phyloP scores from a whole-genome alignment of 805 yeast species.

The Nakazawaea wyomingensis region DNA sequence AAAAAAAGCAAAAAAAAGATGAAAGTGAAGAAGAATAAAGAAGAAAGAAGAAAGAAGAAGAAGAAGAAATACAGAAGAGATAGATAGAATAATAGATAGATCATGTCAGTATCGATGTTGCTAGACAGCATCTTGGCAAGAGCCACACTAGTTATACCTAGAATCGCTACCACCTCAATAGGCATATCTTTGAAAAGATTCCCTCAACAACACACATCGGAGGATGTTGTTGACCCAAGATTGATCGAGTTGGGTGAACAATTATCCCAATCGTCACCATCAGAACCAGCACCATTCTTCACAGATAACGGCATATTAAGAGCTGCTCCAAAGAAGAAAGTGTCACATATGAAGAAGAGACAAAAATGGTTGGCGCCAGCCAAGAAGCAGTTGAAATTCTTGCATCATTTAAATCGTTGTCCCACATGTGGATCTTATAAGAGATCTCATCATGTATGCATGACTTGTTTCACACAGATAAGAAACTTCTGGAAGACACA shows the following conservation, averaged over 20 bases:
- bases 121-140: constrained; percentile 2
- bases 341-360: constrained; percentile 81
- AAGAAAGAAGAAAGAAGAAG: no score
- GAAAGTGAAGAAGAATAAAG: no score
- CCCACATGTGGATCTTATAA: constrained; percentile 94
- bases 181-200: constrained; percentile 15
- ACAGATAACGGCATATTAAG: constrained; percentile 66
- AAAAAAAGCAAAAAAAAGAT: no score
- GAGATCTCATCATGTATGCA: constrained; percentile 85
- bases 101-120: not conserved
- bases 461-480: constrained; percentile 86
- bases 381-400: constrained; percentile 69
- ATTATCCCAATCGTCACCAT: constrained; percentile 27
- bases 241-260: constrained; percentile 34
- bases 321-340: constrained; percentile 95
- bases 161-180: constrained; percentile 6
- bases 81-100: not conserved
- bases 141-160: constrained; percentile 1
- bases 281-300: constrained; percentile 34
- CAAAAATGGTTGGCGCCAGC: constrained; percentile 80
- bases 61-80: no score
- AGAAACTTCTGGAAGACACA: constrained; percentile 58
- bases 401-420: constrained; percentile 78
- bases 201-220: constrained; percentile 14
- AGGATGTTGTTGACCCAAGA: constrained; percentile 15